These are phyloP conservation scores for Epichloe festucae DNA, from an alignment of 2,329 filamentous ascomycete genomes.

Conservation along the genomic window DNA sequence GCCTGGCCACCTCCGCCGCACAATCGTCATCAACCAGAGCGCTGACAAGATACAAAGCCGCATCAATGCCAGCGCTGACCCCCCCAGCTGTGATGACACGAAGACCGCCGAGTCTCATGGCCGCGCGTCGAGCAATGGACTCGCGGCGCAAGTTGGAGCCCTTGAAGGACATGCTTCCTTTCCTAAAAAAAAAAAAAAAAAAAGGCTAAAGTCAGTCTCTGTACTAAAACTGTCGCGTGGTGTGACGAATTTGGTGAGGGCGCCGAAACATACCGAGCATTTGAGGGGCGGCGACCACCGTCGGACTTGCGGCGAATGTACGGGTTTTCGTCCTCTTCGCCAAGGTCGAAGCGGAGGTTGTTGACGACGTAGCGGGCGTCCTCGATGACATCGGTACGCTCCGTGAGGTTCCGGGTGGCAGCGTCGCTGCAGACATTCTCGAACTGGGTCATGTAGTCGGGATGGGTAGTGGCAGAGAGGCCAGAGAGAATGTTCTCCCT, in stretches of 20 bases:
- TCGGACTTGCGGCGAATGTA: constrained; percentile 69
- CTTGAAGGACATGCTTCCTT: constrained; percentile 75
- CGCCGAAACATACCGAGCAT: constrained; percentile 37
- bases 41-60: constrained; percentile 71
- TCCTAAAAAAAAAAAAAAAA: constrained; percentile 30
- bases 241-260: too few species aligned
- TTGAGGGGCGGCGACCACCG: constrained; percentile 45
- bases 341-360: constrained; percentile 77
- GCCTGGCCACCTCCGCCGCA: constrained; percentile 60
- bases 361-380: constrained; percentile 77
- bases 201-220: not conserved
- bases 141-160: constrained; percentile 62
- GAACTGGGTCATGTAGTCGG: constrained; percentile 66
- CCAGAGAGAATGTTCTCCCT: constrained; percentile 66
- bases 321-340: constrained; percentile 69
- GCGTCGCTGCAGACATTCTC: constrained; percentile 71
- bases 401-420: constrained; percentile 53
- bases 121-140: constrained; percentile 65
- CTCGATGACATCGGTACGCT: constrained; percentile 73
- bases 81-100: constrained; percentile 77
- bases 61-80: constrained; percentile 73
- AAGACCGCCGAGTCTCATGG: constrained; percentile 56
- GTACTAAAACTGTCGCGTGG: not conserved
- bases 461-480: constrained; percentile 70
- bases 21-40: constrained; percentile 67